Evolutionary conservation across 768 basidiomycete genomes (phyloP), one percentile per base, ranked within the genome.

Genomic region (Strobilomyces confusus): DNA sequence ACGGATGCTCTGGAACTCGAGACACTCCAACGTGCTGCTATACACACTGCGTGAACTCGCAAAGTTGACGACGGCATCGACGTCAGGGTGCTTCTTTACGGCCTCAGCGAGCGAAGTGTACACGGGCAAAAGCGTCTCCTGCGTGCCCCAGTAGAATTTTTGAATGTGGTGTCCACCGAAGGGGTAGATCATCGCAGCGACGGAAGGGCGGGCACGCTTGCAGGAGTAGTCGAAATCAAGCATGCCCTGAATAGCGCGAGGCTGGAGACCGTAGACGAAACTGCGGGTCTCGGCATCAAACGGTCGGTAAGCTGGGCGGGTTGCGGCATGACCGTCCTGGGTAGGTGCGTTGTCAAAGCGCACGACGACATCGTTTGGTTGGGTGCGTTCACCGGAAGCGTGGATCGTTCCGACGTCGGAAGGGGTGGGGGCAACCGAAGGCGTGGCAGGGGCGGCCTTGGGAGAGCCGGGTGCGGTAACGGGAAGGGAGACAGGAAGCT

Each of bases 141-240:
- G 93, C 37, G 97, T 98, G 51, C 97, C 97, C 97, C 97, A 98
- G 82, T 99, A 98, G 83, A 99, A 98, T 78, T 99, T 99, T 77
- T 99, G 97, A 73, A 98, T 97, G 77, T 98, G 97, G 76, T 98
- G 95, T 19, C 95, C 95, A 67, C 95, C 97, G 74, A 99, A 99
- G 69, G 95, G 97, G 73, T 99, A 99, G 69, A 99, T 97, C 95
- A 98, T 99, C 36, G 97, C 97, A 26, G 97, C 95, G 59, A 98
- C 97, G 43, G 86, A 89, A 34, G 97, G 94, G 19, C 87, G 81
- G 43, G 81, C 72, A 58, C 97, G 90, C 17, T 95, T 95, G 75
- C 97, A 99, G 14, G 92, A 93, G 77, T 86, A 99, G 79, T 99
- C 97, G 61, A 99, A 99, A 81, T 99, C 97, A 54, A 99, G 87